A percentile compares a stretch with the other conserved stretches of the same genome.
Evolutionary conservation across 179 eudicot genomes (phyloP).

Genomic region (Patellifolia procumbens): DNA sequence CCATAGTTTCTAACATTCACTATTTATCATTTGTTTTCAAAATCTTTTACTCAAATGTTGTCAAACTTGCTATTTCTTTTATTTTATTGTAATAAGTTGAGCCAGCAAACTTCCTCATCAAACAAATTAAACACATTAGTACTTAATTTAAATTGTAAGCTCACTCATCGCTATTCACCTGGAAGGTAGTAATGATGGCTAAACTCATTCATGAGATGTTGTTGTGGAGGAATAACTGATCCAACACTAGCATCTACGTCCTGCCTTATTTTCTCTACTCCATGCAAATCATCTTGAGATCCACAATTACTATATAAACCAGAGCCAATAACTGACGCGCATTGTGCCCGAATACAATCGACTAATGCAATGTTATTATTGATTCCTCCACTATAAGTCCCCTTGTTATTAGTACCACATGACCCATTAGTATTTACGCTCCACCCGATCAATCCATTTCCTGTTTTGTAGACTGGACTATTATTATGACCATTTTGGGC

Average conservation of each 20-base stretch:
- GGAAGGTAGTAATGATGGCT: conserved; percentile 53
- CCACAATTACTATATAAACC: conserved; percentile 29
- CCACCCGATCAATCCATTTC: conserved; percentile 45
- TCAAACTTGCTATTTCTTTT: background rate
- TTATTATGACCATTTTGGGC: conserved; percentile 34
- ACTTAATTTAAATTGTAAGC: background rate
- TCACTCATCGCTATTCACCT: conserved; percentile 32
- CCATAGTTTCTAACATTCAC: too few species aligned
- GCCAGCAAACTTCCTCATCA: background rate
- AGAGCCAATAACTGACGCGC: conserved; percentile 34
- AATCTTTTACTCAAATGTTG: too few species aligned
- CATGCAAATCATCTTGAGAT: conserved; percentile 33
- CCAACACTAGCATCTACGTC: conserved; percentile 37
- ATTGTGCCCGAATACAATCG: conserved; percentile 36
- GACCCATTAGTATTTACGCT: conserved; percentile 34
- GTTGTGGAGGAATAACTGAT: conserved; percentile 41
- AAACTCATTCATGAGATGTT: conserved; percentile 44
- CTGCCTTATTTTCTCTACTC: conserved; percentile 32
- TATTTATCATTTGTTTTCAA: too few species aligned
- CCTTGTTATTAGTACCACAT: conserved; percentile 20
- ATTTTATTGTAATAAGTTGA: background rate
- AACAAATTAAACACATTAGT: background rate
- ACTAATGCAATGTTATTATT: conserved; percentile 33
- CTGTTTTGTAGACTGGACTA: conserved; percentile 33
- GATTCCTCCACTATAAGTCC: conserved; percentile 21